phyloP scores from a whole-genome alignment of 805 yeast genomes.

The Grigorovia jiainica region DNA sequence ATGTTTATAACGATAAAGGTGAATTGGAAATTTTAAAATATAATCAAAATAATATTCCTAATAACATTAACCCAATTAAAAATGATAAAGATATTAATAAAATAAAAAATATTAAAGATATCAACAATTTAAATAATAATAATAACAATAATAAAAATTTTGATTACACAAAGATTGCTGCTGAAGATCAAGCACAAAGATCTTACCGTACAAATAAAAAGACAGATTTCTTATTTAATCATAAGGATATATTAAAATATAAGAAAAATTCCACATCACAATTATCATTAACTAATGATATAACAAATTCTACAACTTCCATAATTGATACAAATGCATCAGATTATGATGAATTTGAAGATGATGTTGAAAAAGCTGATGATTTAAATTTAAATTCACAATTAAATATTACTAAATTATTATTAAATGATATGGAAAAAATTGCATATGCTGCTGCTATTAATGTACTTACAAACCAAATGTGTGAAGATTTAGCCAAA shows the following conservation, averaged over 20 bases:
- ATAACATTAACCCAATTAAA: too few species aligned
- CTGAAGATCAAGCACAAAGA: slow-evolving; percentile 74
- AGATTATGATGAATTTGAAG: slow-evolving; percentile 31
- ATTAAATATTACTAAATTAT: slow-evolving; percentile 65
- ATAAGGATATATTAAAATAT: slow-evolving; percentile 20
- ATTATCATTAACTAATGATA: slow-evolving; percentile 3
- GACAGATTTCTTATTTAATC: slow-evolving; percentile 47
- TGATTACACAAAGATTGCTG: slow-evolving; percentile 82
- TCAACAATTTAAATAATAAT: neutral
- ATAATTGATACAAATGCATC: neutral
- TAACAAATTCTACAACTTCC: neutral
- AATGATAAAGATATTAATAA: neutral
- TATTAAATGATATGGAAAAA: slow-evolving; percentile 75
- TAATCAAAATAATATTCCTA: slow-evolving; percentile 6
- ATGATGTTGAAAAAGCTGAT: slow-evolving; percentile 25
- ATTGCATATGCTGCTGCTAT: slow-evolving; percentile 87
- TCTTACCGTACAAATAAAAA: slow-evolving; percentile 45
- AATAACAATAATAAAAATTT: slow-evolving; percentile 16
- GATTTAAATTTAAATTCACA: slow-evolving; percentile 39
- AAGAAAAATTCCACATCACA: slow-evolving; percentile 9
- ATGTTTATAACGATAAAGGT: slow-evolving; percentile 75
- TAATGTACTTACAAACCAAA: slow-evolving; percentile 62
- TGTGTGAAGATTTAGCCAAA: slow-evolving; percentile 72
- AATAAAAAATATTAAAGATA: neutral
- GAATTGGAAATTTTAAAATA: slow-evolving; percentile 40